Evolutionary conservation across 768 basidiomycete genomes (phyloP), one percentile per base, ranked within the genome.

Genomic region (Lactarius evosmus): DNA sequence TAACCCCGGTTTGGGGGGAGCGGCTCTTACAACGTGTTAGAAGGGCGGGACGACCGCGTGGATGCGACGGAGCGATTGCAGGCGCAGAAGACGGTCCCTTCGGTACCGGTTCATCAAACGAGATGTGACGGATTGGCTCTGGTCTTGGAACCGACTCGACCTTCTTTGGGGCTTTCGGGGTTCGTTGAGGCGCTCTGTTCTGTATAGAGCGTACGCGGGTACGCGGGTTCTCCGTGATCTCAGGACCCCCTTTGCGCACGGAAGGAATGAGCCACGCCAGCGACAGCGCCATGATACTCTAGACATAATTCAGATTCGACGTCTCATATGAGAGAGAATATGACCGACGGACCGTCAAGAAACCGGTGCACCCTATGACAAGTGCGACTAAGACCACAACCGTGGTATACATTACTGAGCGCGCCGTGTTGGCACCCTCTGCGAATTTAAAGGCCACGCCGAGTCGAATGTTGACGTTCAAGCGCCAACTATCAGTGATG

Each of bases 201-300:
- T n/a, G 63, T 34, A 32, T 44, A 0, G 22, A 30, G 5, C 22
- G 29, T 4, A 17, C 29, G 52, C 46, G 58, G 14, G 38, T 36
- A 0, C 16, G 54, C 7, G 19, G 54, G 7, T 36, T 61, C 46
- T 61, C 59, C 38, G 17, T 27, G 16, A 60, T 33, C 40, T 32
- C 49, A 19, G 61, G 64, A 29, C 32, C 56, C 7, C 25, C 32
- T 33, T 27, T 25, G 14, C 59, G 56, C 7, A 49, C 8, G 14
- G 63, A 53, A 38, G 66, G 66, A 22, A 67, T 49, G 9, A 68
- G 58, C 60, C 56, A 66, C 29, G 66, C 53, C 44, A 67, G 16
- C 7, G 52, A 58, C 1, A 68, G 40, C 3, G 56, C 61, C 8
- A 55, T 22, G 4, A 68, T 16, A 41, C 67, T 68, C 67, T 65